Conservation (phyloP, 192 early-diverging fungal species). For the Rhizophlyctis rosea region DNA sequence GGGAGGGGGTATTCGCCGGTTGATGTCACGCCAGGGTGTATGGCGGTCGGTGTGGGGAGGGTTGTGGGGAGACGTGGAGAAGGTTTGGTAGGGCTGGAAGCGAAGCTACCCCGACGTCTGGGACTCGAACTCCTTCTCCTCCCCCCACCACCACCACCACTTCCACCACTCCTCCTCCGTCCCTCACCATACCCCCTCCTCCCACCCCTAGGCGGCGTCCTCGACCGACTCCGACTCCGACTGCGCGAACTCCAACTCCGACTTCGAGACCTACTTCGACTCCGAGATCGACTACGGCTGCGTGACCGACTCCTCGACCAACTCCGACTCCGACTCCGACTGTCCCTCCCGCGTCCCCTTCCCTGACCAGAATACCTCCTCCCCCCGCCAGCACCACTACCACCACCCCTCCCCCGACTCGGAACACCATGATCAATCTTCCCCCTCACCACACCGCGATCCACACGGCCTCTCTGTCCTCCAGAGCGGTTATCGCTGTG, state of each 20-base stretch:
- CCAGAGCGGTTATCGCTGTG: no score
- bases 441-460: not conserved
- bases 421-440: not conserved
- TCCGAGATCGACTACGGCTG: not conserved
- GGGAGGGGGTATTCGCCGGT: constrained; percentile 37
- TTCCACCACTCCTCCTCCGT: not conserved
- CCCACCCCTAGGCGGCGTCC: not conserved
- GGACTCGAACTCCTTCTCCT: no score
- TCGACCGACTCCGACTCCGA: not conserved
- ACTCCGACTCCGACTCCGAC: not conserved
- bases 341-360: no score
- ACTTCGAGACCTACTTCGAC: not conserved
- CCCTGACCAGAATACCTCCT: no score
- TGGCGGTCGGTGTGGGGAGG: constrained; percentile 12
- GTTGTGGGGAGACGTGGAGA: not conserved
- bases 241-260: no score
- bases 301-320: constrained; percentile 9
- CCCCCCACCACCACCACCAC: not conserved
- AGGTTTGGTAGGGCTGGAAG: constrained; percentile 7
- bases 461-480: no score
- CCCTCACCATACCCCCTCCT: not conserved
- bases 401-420: constrained; percentile 9
- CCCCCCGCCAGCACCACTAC: not conserved
- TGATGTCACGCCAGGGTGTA: constrained; percentile 14
- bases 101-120: no score